Percentiles rank a stretch among this genome's conserved stretches.
Evolutionary conservation across 345 rosid species (phyloP).

Genomic region (Stellera chamaejasme): DNA sequence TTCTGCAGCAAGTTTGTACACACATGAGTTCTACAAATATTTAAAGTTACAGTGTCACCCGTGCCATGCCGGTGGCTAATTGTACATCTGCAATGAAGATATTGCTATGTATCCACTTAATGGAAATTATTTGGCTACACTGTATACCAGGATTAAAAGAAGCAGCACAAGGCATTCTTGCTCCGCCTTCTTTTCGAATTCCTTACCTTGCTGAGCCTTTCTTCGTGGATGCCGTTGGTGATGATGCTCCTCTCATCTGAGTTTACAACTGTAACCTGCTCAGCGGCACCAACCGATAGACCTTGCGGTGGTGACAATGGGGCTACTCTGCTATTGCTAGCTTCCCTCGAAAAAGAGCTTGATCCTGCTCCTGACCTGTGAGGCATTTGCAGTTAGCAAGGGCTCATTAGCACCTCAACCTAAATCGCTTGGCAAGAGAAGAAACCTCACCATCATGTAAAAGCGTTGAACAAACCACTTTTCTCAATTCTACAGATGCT

Average conservation of each 20-base stretch:
- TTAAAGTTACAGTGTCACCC: no score
- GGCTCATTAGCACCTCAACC: slow-evolving; percentile 3
- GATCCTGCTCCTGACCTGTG: slow-evolving; percentile 39
- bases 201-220: slow-evolving; percentile 11
- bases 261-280: slow-evolving; percentile 16
- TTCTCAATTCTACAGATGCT: no score
- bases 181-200: slow-evolving; percentile 7
- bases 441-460: no score
- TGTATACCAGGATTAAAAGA: neutral
- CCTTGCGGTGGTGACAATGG: slow-evolving; percentile 41
- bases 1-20: no score
- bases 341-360: slow-evolving; percentile 39
- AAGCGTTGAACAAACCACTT: no score
- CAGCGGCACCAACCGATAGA: slow-evolving; percentile 7
- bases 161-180: slow-evolving; percentile 31
- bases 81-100: no score
- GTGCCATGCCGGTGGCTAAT: no score
- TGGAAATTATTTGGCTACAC: no score
- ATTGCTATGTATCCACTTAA: no score
- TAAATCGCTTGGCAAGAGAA: neutral
- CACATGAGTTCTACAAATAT: no score
- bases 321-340: slow-evolving; percentile 44
- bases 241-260: slow-evolving; percentile 6
- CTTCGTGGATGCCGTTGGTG: slow-evolving; percentile 15
- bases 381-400: slow-evolving; percentile 1